phyloP scores from a whole-genome alignment of 2,329 filamentous ascomycete species.

The Aureobasidium vineae region DNA sequence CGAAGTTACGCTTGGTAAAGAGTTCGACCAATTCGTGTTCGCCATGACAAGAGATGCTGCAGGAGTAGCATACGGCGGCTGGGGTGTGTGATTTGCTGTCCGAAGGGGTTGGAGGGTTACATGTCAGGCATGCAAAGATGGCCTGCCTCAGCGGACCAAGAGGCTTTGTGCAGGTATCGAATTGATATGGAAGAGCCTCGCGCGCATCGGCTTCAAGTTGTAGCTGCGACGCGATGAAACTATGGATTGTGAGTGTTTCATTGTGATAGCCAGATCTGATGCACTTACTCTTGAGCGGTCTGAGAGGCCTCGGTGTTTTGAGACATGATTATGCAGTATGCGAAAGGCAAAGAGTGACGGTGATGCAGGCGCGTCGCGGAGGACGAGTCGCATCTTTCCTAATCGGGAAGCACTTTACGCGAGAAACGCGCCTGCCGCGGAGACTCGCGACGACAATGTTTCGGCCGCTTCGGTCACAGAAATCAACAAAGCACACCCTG shows the following conservation, averaged over 20 bases:
- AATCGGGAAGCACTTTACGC: slow-evolving; percentile 20
- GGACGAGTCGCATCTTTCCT: slow-evolving; percentile 1
- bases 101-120: slow-evolving; percentile 73
- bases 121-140: slow-evolving; percentile 90
- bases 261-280: not conserved
- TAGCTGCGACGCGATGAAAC: slow-evolving; percentile 86
- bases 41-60: slow-evolving; percentile 94
- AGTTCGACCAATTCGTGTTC: slow-evolving; percentile 94
- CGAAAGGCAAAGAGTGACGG: not conserved
- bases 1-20: slow-evolving; percentile 92
- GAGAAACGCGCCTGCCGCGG: not conserved
- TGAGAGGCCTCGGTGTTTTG: slow-evolving; percentile 53
- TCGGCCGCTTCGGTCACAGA: not conserved
- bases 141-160: slow-evolving; percentile 84
- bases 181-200: slow-evolving; percentile 92
- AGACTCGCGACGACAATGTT: not conserved
- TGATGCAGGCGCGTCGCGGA: not conserved
- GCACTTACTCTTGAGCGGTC: slow-evolving; percentile 51
- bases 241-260: slow-evolving; percentile 38
- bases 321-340: slow-evolving; percentile 40
- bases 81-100: slow-evolving; percentile 62
- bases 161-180: slow-evolving; percentile 88
- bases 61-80: slow-evolving; percentile 92
- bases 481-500: slow-evolving; percentile 15
- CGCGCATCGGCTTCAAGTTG: slow-evolving; percentile 91